These are phyloP conservation scores for Jasminum sambac DNA, from an alignment of 257 asterid species.

Conservation along the genomic window DNA sequence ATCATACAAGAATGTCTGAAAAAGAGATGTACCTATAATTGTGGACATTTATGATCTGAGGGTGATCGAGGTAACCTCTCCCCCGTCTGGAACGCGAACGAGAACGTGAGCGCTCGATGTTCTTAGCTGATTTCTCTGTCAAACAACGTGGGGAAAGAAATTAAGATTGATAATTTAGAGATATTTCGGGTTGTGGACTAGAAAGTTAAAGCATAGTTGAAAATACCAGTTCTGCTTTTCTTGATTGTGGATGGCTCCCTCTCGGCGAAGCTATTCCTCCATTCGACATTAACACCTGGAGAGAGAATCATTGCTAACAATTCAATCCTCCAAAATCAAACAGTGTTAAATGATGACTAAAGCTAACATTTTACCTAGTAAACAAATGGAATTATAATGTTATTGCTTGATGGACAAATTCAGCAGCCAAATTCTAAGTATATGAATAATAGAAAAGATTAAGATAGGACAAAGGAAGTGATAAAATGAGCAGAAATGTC, in stretches of 20 bases:
- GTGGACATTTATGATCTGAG: conserved; percentile 89
- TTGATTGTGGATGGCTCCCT: conserved; percentile 74
- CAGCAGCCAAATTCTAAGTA: conserved; percentile 25
- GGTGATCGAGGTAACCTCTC: conserved; percentile 86
- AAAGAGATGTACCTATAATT: conserved; percentile 44
- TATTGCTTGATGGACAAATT: too few relatives aligned
- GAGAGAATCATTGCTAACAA: conserved; percentile 20
- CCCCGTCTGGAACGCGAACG: conserved; percentile 74
- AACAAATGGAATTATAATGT: conserved; percentile 1
- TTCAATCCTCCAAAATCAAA: conserved; percentile 27
- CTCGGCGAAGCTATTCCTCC: conserved; percentile 88
- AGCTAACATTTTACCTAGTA: conserved; percentile 3
- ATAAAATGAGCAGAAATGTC: conserved; percentile 22
- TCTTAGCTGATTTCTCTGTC: conserved; percentile 72
- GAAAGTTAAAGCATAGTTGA: conserved; percentile 5
- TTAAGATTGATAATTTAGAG: neutral
- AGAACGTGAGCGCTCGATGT: conserved; percentile 58
- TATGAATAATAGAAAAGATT: conserved; percentile 18
- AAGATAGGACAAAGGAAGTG: conserved; percentile 12
- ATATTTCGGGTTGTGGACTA: neutral
- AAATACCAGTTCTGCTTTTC: conserved; percentile 78
- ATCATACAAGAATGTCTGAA: conserved; percentile 8
- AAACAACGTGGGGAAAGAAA: conserved; percentile 17
- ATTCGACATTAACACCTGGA: conserved; percentile 66
- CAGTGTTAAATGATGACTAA: neutral